A percentile compares a stretch with the other conserved stretches of the same genome.
Conservation (phyloP, 257 asterid species). For the Ocimum tenuiflorum region DNA sequence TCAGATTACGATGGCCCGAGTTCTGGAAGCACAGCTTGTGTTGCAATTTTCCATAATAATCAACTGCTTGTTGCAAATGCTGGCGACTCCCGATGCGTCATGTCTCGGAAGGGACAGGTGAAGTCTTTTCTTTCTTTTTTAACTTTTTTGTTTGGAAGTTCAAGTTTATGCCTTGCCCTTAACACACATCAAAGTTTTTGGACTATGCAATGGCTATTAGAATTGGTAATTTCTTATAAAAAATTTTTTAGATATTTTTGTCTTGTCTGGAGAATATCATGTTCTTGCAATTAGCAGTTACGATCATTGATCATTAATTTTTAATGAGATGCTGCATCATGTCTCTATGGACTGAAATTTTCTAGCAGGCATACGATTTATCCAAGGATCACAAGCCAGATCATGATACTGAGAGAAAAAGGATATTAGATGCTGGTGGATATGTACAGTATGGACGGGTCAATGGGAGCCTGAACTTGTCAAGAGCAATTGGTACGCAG, state of each 20-base stretch:
- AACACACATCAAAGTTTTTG: background rate
- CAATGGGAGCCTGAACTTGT: constrained; percentile 82
- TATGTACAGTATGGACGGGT: constrained; percentile 86
- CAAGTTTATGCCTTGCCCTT: too few species aligned
- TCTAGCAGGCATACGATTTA: constrained; percentile 59
- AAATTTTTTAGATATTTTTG: background rate
- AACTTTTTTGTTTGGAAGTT: too few species aligned
- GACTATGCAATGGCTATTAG: background rate
- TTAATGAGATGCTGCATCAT: background rate
- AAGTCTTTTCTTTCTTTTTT: constrained; percentile 1
- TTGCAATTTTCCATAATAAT: constrained; percentile 54
- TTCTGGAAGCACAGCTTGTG: constrained; percentile 89
- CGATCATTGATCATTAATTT: background rate
- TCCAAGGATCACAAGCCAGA: constrained; percentile 96
- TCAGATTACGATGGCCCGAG: constrained; percentile 60
- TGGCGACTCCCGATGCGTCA: constrained; percentile 89
- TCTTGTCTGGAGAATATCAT: background rate
- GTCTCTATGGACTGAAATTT: constrained; percentile 5
- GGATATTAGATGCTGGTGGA: constrained; percentile 92
- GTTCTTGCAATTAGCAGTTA: constrained; percentile 11
- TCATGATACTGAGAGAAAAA: constrained; percentile 56
- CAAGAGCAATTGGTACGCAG: constrained; percentile 85
- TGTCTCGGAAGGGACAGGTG: constrained; percentile 78
- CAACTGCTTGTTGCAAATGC: constrained; percentile 82
- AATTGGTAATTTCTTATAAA: background rate